Conservation (phyloP, 176 grass and related monocot species). For the Musa schizocarpa region DNA sequence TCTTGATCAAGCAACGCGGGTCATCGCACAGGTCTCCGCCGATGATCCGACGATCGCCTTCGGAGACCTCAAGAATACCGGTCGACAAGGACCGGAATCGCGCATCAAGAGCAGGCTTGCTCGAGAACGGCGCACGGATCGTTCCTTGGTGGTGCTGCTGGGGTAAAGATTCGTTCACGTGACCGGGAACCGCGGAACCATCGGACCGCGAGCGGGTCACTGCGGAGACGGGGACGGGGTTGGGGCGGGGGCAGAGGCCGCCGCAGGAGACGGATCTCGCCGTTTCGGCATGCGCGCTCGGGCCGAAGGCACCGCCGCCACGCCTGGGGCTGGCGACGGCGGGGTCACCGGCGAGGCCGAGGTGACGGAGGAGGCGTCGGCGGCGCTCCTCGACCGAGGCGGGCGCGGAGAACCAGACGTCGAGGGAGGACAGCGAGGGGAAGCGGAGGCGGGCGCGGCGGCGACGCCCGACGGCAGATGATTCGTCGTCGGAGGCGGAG, state of each 20-base stretch:
- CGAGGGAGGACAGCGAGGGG: conserved; percentile 30
- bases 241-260: neutral
- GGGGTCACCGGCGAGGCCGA: conserved; percentile 48
- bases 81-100: conserved; percentile 35
- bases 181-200: conserved; percentile 30
- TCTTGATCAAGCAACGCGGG: conserved; percentile 72
- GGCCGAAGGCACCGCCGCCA: neutral
- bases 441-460: neutral
- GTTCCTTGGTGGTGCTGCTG: neutral
- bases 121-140: neutral
- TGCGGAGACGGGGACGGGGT: conserved; percentile 12
- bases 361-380: conserved; percentile 36
- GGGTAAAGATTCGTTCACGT: conserved; percentile 1
- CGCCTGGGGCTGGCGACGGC: conserved; percentile 20
- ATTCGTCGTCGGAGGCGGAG: conserved; percentile 17
- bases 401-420: conserved; percentile 88
- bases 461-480: conserved; percentile 17
- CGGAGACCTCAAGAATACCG: conserved; percentile 44
- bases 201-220: conserved; percentile 70
- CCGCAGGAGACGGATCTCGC: conserved; percentile 13
- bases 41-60: conserved; percentile 16
- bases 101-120: conserved; percentile 43
- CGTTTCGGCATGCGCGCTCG: neutral
- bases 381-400: conserved; percentile 80
- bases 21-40: conserved; percentile 32